Conservation (phyloP, 2,329 filamentous ascomycete species). For the Elsinoe arachidis region DNA sequence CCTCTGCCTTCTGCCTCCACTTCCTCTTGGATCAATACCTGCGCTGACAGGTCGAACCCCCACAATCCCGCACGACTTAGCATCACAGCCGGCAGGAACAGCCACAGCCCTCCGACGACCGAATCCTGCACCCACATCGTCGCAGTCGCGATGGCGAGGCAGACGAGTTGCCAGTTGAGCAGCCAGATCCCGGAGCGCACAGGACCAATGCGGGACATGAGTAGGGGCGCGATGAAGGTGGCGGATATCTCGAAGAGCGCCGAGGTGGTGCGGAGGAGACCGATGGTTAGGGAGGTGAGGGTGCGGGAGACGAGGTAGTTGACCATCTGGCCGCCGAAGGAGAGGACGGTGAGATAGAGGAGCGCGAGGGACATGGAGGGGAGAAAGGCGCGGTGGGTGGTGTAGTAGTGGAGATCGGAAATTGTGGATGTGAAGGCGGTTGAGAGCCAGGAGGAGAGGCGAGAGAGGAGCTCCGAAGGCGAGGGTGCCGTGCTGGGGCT, state of each 20-base stretch:
- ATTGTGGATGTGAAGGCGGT: constrained; percentile 20
- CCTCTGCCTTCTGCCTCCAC: constrained; percentile 44
- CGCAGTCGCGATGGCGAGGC: constrained; percentile 35
- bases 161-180: constrained; percentile 57
- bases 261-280: constrained; percentile 44
- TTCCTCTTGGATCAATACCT: constrained; percentile 39
- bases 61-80: constrained; percentile 37
- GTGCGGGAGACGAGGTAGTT: constrained; percentile 52
- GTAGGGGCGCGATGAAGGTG: constrained; percentile 50
- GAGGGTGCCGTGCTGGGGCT: background rate
- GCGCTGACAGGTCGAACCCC: constrained; percentile 41
- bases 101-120: constrained; percentile 18
- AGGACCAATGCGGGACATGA: constrained; percentile 43
- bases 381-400: constrained; percentile 48
- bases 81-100: constrained; percentile 33
- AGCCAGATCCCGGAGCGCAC: constrained; percentile 65
- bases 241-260: constrained; percentile 51
- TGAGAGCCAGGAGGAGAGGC: constrained; percentile 5
- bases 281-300: constrained; percentile 45
- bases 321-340: constrained; percentile 54
- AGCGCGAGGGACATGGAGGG: constrained; percentile 52
- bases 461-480: background rate
- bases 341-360: constrained; percentile 54
- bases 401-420: constrained; percentile 37
- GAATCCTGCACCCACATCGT: constrained; percentile 24